These are phyloP conservation scores for Escallonia rubra DNA, from an alignment of 129 eudicot species.

Conservation along the genomic window DNA sequence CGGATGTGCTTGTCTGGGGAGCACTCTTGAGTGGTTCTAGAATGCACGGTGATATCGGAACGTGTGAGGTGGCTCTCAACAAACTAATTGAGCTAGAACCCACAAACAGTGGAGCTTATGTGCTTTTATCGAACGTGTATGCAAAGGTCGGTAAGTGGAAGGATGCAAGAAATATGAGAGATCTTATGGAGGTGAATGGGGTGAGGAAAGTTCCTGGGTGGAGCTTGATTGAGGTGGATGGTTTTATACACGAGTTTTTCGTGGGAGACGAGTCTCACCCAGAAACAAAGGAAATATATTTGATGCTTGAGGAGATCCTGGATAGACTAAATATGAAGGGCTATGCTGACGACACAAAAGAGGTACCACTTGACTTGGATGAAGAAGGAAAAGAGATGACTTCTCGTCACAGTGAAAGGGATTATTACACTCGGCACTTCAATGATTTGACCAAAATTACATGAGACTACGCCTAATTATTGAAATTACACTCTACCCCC, in stretches of 20 bases:
- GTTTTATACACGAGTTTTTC: conserved; percentile 41
- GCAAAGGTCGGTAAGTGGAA: conserved; percentile 49
- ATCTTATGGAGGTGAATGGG: conserved; percentile 32
- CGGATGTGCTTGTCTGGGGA: conserved; percentile 23
- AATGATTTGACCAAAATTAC: no score
- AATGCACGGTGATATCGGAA: conserved; percentile 16
- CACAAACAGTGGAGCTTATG: conserved; percentile 36
- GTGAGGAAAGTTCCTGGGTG: conserved; percentile 47
- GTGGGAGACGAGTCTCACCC: conserved; percentile 22
- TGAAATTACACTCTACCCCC: no score
- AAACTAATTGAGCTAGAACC: conserved; percentile 29
- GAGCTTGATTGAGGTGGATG: conserved; percentile 40
- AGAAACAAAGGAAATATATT: conserved; percentile 14
- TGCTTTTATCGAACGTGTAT: conserved; percentile 43
- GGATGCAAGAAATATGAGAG: conserved; percentile 29
- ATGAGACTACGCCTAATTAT: no score
- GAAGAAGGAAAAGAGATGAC: conserved; percentile 15
- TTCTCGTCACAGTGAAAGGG: conserved; percentile 16
- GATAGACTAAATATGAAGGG: conserved; percentile 18
- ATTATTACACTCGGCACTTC: no score
- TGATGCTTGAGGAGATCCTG: conserved; percentile 28
- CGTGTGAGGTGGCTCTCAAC: conserved; percentile 16
- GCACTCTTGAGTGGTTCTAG: conserved; percentile 26
- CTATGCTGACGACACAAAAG: conserved; percentile 12
- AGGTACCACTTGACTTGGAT: conserved; percentile 20